Evolutionary conservation across 495 filamentous ascomycete species (phyloP).

Genomic region (Neurospora cerealis): DNA sequence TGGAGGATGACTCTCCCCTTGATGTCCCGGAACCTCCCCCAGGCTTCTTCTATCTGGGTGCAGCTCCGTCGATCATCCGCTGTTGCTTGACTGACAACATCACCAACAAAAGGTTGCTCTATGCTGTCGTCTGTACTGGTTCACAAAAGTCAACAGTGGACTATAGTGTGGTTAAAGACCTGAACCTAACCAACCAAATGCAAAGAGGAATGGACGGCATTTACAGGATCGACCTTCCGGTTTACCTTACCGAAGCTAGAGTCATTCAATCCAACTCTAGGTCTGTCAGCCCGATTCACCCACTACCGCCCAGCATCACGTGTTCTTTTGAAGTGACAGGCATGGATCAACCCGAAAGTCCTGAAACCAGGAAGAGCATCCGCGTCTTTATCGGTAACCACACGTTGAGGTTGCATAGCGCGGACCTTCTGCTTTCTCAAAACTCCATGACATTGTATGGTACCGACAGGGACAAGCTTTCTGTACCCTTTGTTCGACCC

Average conservation of each 20-base stretch:
- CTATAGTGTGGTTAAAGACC: slow-evolving; percentile 56
- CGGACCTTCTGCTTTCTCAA: slow-evolving; percentile 85
- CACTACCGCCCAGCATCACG: slow-evolving; percentile 62
- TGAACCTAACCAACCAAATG: slow-evolving; percentile 60
- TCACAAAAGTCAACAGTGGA: slow-evolving; percentile 78
- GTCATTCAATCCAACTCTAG: slow-evolving; percentile 65
- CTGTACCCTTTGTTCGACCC: slow-evolving; percentile 86
- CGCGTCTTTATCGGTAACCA: slow-evolving; percentile 84
- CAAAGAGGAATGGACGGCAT: slow-evolving; percentile 49
- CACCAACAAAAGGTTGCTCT: slow-evolving; percentile 76
- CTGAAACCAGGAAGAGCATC: slow-evolving; percentile 46
- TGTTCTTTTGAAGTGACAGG: slow-evolving; percentile 67
- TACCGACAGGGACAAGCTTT: slow-evolving; percentile 79
- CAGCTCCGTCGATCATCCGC: slow-evolving; percentile 85
- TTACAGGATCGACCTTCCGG: slow-evolving; percentile 59
- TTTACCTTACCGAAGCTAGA: slow-evolving; percentile 86
- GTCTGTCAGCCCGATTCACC: slow-evolving; percentile 61
- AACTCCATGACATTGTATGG: slow-evolving; percentile 80
- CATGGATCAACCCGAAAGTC: slow-evolving; percentile 30
- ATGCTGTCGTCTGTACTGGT: slow-evolving; percentile 86
- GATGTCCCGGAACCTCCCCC: slow-evolving; percentile 65
- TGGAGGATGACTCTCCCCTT: slow-evolving; percentile 53
- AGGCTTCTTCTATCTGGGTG: slow-evolving; percentile 69
- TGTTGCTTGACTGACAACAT: slow-evolving; percentile 88
- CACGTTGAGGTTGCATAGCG: slow-evolving; percentile 73